Evolutionary conservation across 2,329 filamentous ascomycete genomes (phyloP), one percentile per base, ranked within the genome.

Genomic region (Lachnellula arida): DNA sequence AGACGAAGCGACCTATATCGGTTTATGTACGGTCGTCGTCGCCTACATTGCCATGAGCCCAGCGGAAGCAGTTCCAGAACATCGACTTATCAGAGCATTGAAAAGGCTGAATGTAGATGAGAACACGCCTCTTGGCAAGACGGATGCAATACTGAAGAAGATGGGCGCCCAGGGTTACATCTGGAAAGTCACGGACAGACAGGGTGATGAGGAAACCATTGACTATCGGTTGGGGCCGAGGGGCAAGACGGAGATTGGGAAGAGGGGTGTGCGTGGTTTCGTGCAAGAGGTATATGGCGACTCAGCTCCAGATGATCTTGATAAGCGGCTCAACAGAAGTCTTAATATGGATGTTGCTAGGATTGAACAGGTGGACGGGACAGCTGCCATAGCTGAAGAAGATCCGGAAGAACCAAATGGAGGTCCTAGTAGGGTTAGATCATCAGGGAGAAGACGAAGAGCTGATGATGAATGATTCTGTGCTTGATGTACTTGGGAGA

Each of bases 141-240:
- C 89, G 1, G 88, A 95, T 6, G 78, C 84, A 51, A 75, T 93
- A 3, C 74, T 97, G 12, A 82, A 86, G 63, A 81, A 82, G 51
- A 86, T 97, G 76, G 81, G 86, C 61, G 86, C 81, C 61, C 91
- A 97, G 53, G 89, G 88, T 0, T 99, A 99, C 68, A 75, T 99
- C 2, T 78, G 91, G 43, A 88, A 84, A 61, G 78, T 91, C 37
- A 88, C 84, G 19, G 91, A 97, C 63, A 81, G 75, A 46, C 76
- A 76, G 12, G 84, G 83, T 1, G 89, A 88, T 25, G 89, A 96
- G 39, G 86, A 93, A 60, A 78, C 82, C 2, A 78, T 91, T 7
- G 91, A 89, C 48, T 99, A 90, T 80, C 82, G 88, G 54, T 82
- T 97, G 14, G 94, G 94, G 0, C 87, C 91, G 5, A 81, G 94